phyloP scores from a whole-genome alignment of 148 eudicot species.

The Agrostemma githago region DNA sequence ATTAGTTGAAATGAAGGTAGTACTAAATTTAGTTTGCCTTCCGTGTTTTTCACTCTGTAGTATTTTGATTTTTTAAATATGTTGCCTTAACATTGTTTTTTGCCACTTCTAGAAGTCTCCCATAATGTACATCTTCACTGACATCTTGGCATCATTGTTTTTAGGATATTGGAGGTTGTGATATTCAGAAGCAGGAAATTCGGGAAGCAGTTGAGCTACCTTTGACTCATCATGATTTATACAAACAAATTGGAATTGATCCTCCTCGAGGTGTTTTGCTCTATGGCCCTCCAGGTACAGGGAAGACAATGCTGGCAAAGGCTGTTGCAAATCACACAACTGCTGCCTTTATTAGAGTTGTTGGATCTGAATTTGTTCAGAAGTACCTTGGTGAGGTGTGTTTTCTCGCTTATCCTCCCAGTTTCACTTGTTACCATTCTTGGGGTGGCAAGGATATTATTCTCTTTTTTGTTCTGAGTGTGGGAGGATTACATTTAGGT shows the following conservation, averaged over 20 bases:
- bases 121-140: not conserved
- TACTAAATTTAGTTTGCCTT: not conserved
- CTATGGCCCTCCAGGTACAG: constrained; percentile 94
- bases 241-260: constrained; percentile 89
- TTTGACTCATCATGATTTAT: constrained; percentile 84
- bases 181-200: constrained; percentile 93
- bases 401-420: not conserved
- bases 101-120: not conserved
- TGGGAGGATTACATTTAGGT: too few species aligned
- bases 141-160: constrained; percentile 4
- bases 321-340: constrained; percentile 94
- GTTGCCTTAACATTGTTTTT: too few species aligned
- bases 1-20: too few species aligned
- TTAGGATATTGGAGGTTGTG: constrained; percentile 97
- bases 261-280: constrained; percentile 93
- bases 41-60: not conserved
- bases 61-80: too few species aligned
- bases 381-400: constrained; percentile 91
- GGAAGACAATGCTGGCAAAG: constrained; percentile 94
- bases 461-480: too few species aligned
- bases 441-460: too few species aligned
- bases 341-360: constrained; percentile 89
- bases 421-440: not conserved
- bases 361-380: constrained; percentile 96
- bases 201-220: constrained; percentile 96